These are phyloP conservation scores for Exophiala sp. DNA, from an alignment of 2,329 filamentous ascomycete species.

Conservation along the genomic window DNA sequence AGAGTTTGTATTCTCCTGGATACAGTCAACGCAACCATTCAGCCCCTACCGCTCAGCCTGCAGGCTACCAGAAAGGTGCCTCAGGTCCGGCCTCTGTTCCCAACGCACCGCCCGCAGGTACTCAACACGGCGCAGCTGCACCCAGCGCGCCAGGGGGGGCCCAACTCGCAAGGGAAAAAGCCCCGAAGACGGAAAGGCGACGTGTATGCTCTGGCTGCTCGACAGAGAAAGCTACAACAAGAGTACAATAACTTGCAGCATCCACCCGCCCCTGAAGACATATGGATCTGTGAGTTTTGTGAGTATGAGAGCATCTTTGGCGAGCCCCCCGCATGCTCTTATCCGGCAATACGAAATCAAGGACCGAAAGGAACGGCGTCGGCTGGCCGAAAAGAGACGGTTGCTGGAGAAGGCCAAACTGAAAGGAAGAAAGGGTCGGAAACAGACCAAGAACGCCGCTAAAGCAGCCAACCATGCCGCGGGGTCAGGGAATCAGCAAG, in stretches of 20 bases:
- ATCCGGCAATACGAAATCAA: constrained; percentile 93
- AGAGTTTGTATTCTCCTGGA: constrained; percentile 37
- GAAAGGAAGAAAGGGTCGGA: constrained; percentile 85
- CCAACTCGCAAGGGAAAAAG: constrained; percentile 52
- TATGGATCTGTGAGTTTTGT: constrained; percentile 97
- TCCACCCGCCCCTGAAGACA: constrained; percentile 63
- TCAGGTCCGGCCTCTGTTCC: constrained; percentile 54
- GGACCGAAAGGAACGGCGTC: constrained; percentile 75
- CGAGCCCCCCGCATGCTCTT: constrained; percentile 70
- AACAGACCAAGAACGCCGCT: constrained; percentile 61
- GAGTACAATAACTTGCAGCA: constrained; percentile 70
- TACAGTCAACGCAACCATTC: constrained; percentile 25
- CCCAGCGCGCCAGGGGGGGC: constrained; percentile 34
- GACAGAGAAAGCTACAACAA: constrained; percentile 69
- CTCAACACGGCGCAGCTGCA: constrained; percentile 34
- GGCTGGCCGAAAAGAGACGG: constrained; percentile 77
- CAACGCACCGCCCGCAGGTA: constrained; percentile 38
- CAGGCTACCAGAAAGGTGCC: constrained; percentile 37
- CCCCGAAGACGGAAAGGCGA: constrained; percentile 61
- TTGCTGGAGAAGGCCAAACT: constrained; percentile 89
- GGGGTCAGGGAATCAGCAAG: constrained; percentile 36
- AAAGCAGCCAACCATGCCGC: constrained; percentile 41
- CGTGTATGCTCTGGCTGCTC: constrained; percentile 68
- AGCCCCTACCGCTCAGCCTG: constrained; percentile 29
- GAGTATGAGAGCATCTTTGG: constrained; percentile 96